Percentiles rank a stretch among this genome's conserved stretches.
Conservation (phyloP, 768 basidiomycete species). For the Rhizopogon rudus region DNA sequence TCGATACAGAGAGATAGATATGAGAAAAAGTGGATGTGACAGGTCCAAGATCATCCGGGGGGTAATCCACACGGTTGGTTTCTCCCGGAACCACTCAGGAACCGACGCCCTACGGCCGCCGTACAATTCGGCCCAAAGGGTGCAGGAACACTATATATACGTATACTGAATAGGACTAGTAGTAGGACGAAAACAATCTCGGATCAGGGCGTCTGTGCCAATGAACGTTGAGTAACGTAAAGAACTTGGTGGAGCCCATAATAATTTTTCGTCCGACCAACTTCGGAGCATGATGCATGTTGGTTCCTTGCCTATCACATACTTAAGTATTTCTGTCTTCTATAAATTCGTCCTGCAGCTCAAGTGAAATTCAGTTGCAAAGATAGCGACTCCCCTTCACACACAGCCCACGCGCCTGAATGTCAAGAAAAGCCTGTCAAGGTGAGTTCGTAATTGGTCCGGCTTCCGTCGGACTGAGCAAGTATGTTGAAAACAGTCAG, state of each 20-base stretch:
- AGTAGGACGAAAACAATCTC: not conserved
- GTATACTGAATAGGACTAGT: not conserved
- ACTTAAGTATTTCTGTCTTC: too few relatives aligned
- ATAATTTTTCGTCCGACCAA: too few relatives aligned
- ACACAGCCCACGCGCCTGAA: not conserved
- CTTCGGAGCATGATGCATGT: too few relatives aligned
- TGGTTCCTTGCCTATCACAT: too few relatives aligned
- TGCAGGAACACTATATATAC: conserved; percentile 14
- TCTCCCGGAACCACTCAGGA: conserved; percentile 18
- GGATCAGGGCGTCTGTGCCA: not conserved
- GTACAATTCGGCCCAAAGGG: conserved; percentile 9
- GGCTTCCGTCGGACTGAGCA: not conserved
- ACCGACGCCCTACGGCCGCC: conserved; percentile 21
- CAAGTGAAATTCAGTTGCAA: not conserved
- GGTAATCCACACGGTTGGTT: conserved; percentile 8
- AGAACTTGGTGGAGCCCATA: too few relatives aligned
- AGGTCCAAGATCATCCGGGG: not conserved
- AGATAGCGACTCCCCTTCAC: conserved; percentile 6
- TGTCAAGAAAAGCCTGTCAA: not conserved
- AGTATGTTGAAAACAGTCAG: not conserved
- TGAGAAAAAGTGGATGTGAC: conserved; percentile 16
- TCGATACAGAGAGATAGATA: conserved; percentile 7
- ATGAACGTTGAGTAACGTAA: too few relatives aligned
- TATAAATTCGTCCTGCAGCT: too few relatives aligned
- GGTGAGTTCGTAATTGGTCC: conserved; percentile 1